Evolutionary conservation across 352 stramenopile genomes (phyloP), one percentile per base, ranked within the genome.

Genomic region (Globisporangium uncinulatum): DNA sequence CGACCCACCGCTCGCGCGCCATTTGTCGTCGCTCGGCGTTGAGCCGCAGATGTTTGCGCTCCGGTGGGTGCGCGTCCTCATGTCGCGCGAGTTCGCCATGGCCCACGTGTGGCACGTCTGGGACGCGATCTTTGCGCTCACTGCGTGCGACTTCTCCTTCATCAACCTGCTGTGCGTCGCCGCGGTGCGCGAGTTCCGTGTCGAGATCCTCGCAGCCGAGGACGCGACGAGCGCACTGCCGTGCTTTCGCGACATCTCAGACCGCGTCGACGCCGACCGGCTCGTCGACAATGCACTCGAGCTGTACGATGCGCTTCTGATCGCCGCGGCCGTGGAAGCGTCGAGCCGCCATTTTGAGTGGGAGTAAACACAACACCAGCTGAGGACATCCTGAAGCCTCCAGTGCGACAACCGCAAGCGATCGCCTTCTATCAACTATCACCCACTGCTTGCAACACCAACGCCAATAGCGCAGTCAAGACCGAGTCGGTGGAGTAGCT

Each of bases 131-230:
- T 89, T 92, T 57, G 76, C 69, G 19, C 65, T 92, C 32, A 89
- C 82, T 5, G 72, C 79, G 6, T 69, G 61, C 54, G 78, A 92
- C 43, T 89, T 89, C 52, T 78, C 74, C 34, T 89, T 92, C 41
- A 87, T 89, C 57, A 87, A 92, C 42, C 24, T 87, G 54, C 68
- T 92, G 3, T 92, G 79, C 48, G 82, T 88, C n/a, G 82, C 82
- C 9, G 74, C 80, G 6, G 71, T 92, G 3, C 75, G 73, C 5
- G 79, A 87, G 32, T 87, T 77, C 39, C 75, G 82, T 0, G 74
- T 82, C 8, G 73, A 89, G 15, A 84, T 92, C 51, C 60, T 89
- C 24, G 57, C 62, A 17, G 71, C 72, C 7, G 77, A 92, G 49
- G 82, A 92, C 57, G 60, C 71, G 6, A 84, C 75, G 2, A 73